These are phyloP conservation scores for Raphanus hybrid DNA, from an alignment of 441 rosid genomes.

Conservation along the genomic window DNA sequence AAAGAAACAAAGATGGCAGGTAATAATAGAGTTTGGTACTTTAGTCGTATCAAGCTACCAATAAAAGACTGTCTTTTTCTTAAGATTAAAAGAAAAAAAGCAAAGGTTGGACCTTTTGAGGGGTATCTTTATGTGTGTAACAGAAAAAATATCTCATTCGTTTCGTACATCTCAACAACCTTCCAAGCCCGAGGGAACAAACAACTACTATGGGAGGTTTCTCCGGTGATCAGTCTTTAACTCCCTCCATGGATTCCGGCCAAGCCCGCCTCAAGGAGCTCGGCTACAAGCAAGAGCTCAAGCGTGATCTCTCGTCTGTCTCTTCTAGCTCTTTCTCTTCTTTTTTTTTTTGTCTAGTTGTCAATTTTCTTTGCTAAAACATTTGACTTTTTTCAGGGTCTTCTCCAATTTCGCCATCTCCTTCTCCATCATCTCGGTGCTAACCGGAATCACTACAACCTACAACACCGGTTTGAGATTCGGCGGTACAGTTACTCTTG, in stretches of 20 bases:
- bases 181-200: background rate
- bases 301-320: conserved; percentile 88
- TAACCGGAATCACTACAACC: conserved; percentile 90
- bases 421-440: conserved; percentile 86
- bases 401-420: conserved; percentile 93
- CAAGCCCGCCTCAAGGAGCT: conserved; percentile 79
- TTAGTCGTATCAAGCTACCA: background rate
- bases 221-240: background rate
- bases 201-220: conserved; percentile 16
- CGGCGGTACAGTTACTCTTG: conserved; percentile 85
- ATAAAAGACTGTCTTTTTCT: background rate
- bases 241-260: conserved; percentile 63
- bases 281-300: conserved; percentile 97
- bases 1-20: background rate
- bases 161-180: conserved; percentile 15
- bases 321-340: background rate
- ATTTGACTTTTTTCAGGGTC: conserved; percentile 56
- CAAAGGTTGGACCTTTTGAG: conserved; percentile 2
- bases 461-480: conserved; percentile 76
- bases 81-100: too few species aligned
- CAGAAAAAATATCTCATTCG: conserved; percentile 5
- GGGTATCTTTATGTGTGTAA: background rate
- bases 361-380: background rate
- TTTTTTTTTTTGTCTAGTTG: too few species aligned
- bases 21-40: background rate